Percentiles rank a stretch among this genome's conserved stretches.
Evolutionary conservation across 2,329 filamentous ascomycete species (phyloP).

Genomic region (Ceratocystis destructans): DNA sequence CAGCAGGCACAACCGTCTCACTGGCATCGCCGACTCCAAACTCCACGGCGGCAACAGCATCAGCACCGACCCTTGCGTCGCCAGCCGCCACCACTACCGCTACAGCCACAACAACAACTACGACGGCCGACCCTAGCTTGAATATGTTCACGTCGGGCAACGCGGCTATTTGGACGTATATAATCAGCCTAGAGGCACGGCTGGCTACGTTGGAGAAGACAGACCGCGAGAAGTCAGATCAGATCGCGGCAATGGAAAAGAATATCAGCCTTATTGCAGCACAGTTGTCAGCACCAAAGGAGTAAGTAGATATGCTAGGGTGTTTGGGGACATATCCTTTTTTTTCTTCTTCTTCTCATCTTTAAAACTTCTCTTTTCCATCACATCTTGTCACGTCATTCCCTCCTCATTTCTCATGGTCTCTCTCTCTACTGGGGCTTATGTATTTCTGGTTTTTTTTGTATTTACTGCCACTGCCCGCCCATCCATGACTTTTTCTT

Average conservation of each 20-base stretch:
- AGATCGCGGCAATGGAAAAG: conserved; percentile 27
- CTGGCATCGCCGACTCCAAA: not conserved
- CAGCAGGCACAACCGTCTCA: not conserved
- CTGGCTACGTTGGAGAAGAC: conserved; percentile 34
- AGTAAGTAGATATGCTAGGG: not conserved
- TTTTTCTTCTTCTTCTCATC: conserved; percentile 3
- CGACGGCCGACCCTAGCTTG: conserved; percentile 38
- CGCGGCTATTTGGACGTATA: conserved; percentile 56
- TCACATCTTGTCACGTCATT: not conserved
- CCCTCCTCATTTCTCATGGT: too few species aligned
- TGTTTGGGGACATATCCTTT: not conserved
- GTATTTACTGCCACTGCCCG: not conserved
- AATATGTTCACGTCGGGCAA: conserved; percentile 51
- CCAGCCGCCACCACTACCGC: conserved; percentile 24
- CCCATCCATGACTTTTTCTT: not conserved
- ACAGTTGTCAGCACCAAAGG: conserved; percentile 21
- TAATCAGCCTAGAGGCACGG: conserved; percentile 53
- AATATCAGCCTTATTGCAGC: conserved; percentile 27
- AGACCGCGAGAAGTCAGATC: conserved; percentile 29
- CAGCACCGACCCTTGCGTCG: conserved; percentile 37
- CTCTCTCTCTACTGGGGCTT: not conserved
- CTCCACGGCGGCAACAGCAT: conserved; percentile 41
- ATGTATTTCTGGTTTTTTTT: not conserved
- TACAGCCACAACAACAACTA: conserved; percentile 17
- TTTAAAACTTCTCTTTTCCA: not conserved